Evolutionary conservation across 768 basidiomycete genomes (phyloP).

Genomic region (Amanita pseudoporphyria): DNA sequence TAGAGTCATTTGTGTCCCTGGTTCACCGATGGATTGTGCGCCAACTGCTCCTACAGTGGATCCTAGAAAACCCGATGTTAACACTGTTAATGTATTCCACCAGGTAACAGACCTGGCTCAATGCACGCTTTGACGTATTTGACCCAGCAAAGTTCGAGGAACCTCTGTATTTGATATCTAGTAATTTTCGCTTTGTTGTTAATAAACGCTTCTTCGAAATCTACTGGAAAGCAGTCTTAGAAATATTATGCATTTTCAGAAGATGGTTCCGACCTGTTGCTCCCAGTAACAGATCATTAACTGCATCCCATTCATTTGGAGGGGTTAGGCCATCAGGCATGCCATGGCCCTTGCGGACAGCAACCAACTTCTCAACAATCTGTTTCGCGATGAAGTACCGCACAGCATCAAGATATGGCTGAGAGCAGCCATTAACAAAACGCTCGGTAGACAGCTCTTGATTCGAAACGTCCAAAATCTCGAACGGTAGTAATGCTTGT

Average conservation of each 20-base stretch:
- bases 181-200: constrained; percentile 91
- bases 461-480: constrained; percentile 69
- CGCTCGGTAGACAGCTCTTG: constrained; percentile 44
- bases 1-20: constrained; percentile 98
- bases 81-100: neutral
- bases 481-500: constrained; percentile 72
- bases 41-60: constrained; percentile 98
- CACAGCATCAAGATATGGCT: constrained; percentile 59
- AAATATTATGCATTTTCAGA: constrained; percentile 3
- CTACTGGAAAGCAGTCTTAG: constrained; percentile 23
- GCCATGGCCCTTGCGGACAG: constrained; percentile 58
- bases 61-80: constrained; percentile 31
- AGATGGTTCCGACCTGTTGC: constrained; percentile 42
- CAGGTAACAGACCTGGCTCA: constrained; percentile 63
- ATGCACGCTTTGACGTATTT: constrained; percentile 95
- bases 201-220: constrained; percentile 62
- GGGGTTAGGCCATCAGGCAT: constrained; percentile 79
- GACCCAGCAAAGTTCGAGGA: constrained; percentile 82
- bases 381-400: constrained; percentile 61
- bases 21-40: constrained; percentile 98
- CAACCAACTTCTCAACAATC: constrained; percentile 58
- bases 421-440: constrained; percentile 64
- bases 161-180: constrained; percentile 61
- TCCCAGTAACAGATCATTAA: constrained; percentile 68
- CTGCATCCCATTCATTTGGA: constrained; percentile 66